A percentile compares a stretch with the other conserved stretches of the same genome.
Conservation (phyloP, 2,329 filamentous ascomycete species). For the Bipolaris bicolor region DNA sequence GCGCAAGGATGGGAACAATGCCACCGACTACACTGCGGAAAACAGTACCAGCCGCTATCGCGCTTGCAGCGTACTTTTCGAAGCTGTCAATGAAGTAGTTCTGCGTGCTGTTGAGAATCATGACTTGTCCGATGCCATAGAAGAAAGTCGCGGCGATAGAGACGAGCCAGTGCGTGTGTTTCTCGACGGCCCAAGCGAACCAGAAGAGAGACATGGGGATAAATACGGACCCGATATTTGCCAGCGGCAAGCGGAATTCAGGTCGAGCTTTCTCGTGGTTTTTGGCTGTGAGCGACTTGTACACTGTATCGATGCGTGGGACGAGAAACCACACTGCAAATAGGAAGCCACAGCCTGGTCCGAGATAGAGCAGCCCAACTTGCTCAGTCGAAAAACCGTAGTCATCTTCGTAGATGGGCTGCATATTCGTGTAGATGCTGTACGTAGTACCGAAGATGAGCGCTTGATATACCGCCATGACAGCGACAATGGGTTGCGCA, state of each 20-base stretch:
- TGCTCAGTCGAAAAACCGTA: slow-evolving; percentile 56
- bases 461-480: slow-evolving; percentile 55
- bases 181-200: slow-evolving; percentile 53
- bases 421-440: slow-evolving; percentile 57
- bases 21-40: slow-evolving; percentile 57
- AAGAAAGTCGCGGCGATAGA: slow-evolving; percentile 54
- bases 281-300: slow-evolving; percentile 52
- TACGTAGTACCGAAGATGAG: slow-evolving; percentile 57
- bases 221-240: slow-evolving; percentile 54
- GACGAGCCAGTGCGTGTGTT: slow-evolving; percentile 50
- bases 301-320: slow-evolving; percentile 56
- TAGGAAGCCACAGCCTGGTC: slow-evolving; percentile 53
- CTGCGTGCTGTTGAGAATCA: slow-evolving; percentile 60
- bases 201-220: slow-evolving; percentile 54
- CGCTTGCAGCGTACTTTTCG: slow-evolving; percentile 57
- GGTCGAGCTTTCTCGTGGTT: slow-evolving; percentile 51
- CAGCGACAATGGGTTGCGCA: slow-evolving; percentile 54
- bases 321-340: slow-evolving; percentile 55
- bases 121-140: slow-evolving; percentile 60
- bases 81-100: slow-evolving; percentile 63
- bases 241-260: slow-evolving; percentile 54
- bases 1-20: slow-evolving; percentile 55
- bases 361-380: slow-evolving; percentile 55
- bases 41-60: slow-evolving; percentile 58
- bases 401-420: slow-evolving; percentile 52